Base-by-base conservation (phyloP, 2,329 filamentous ascomycete genomes). In the Alternaria tenuissima region DNA sequence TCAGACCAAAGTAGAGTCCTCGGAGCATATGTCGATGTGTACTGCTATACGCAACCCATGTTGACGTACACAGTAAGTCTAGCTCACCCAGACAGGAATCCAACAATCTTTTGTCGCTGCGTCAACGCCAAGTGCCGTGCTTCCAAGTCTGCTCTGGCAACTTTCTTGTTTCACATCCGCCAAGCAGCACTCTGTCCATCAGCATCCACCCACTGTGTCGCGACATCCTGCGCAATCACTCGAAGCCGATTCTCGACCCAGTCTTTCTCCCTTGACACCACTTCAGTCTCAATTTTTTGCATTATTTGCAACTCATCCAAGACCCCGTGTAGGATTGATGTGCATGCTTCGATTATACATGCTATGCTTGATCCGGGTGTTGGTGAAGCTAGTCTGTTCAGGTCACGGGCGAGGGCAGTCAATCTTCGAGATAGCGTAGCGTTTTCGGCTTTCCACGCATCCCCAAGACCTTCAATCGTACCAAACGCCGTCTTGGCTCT, bases 201-300 rank as follows among this genome's bases (percentile, higher is more conserved):
- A 51, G 24, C 55, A 26, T 66, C 69, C 6, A 64, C 47, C 28
- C 59, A 34, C 9, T 66, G 62, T 9, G 55, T 57, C 22, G 22
- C 28, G 48, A 38, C 63, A 66, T 55, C 69, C 24, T 61, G 62
- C 9, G 74, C 74, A 32, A 78, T 76, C 9, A 54, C 62, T 38
- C 66, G 60, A 34, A 78, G 65, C 12, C 71, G 65, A n/a, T 59
- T 63, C 58, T 80, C 77, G 7, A 80, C 70, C 74, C 76, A 79
- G 24, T 67, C 61, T 59, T 72, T 73, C 59, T 80, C 79, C 38
- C 58, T 66, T n/a, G 56, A 53, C 9, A 76, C 72, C 5, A 78
- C 68, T 30, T 68, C 69, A 14, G 43, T 52, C 61, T 79, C 75
- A 12, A 80, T 69, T 16, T 51, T 65, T 57, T 71, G 68, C 73